Percentiles rank a stretch among this genome's conserved stretches.
Conservation (phyloP, 1,284 basidiomycete genomes). For the Leccinum pachyderme region DNA sequence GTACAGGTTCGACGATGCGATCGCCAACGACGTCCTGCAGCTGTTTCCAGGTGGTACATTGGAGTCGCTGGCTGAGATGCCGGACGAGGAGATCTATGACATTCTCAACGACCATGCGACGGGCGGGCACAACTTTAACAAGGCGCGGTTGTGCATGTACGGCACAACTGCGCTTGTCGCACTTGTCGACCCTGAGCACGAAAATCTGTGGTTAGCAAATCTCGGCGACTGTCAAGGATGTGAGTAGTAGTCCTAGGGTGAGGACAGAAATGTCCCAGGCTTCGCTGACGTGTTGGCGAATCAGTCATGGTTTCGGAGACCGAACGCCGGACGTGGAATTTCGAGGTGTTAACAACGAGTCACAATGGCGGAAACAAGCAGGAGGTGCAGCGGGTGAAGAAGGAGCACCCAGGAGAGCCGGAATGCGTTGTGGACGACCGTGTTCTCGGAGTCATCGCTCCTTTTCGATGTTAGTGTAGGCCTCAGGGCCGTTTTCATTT, state of each 20-base stretch:
- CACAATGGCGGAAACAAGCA: conserved; percentile 63
- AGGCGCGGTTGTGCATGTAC: conserved; percentile 66
- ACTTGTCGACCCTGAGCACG: conserved; percentile 60
- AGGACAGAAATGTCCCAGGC: background rate
- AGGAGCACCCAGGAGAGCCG: conserved; percentile 63
- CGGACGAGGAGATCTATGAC: conserved; percentile 51
- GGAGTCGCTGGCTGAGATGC: conserved; percentile 44
- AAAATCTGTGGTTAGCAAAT: conserved; percentile 70
- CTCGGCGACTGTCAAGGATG: conserved; percentile 72
- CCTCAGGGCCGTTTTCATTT: conserved; percentile 2
- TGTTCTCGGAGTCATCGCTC: conserved; percentile 68
- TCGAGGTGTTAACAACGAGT: conserved; percentile 52
- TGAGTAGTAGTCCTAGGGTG: conserved; percentile 29
- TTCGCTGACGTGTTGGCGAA: background rate
- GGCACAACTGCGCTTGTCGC: conserved; percentile 71
- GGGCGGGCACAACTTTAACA: conserved; percentile 59
- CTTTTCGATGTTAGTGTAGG: conserved; percentile 57
- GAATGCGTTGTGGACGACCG: conserved; percentile 60
- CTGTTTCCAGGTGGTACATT: conserved; percentile 56
- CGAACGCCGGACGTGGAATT: conserved; percentile 46
- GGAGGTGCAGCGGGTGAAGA: conserved; percentile 56
- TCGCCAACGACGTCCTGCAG: conserved; percentile 60
- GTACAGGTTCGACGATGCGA: conserved; percentile 62
- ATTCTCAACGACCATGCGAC: conserved; percentile 61
- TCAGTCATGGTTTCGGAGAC: conserved; percentile 53